Base-by-base conservation (phyloP, 495 filamentous ascomycete genomes). In the Penicillium daleae region DNA sequence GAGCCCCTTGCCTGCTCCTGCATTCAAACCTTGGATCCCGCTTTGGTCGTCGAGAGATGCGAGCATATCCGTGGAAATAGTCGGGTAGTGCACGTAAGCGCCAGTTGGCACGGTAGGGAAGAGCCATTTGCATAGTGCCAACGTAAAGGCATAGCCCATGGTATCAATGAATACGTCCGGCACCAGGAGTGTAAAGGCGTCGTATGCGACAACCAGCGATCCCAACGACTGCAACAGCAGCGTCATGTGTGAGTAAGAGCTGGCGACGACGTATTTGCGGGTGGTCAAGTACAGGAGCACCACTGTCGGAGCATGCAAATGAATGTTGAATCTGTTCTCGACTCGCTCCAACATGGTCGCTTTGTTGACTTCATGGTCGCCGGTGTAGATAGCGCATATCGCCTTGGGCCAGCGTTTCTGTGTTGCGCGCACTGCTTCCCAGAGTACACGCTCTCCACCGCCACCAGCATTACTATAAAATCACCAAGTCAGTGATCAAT, bases 1-100 rank as follows among this genome's bases (percentile, higher is more conserved):
- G 24, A 77, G 54, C 3, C 93, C 93, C 40, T 76, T 82, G 6
- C 93, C 93, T 32, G 87, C 81, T 32, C 93, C 92, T 7, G 92
- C 91, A 72, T 97, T 93, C 55, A 95, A 78, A 6, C 93, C 94
- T 62, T 92, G 87, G 9, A 80, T 74, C n/a, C 84, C 88, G 24
- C 77, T 82, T 12, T 75, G 72, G 15, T 90, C 85, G 60, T 92
- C 84, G 12, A 99, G 87, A 21, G 91, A 92, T 42, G 81, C 82
- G 6, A 99, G 88, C 95, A 99, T 99, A 74, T 99, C 96, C 33
- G 94, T 99, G 6, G 93, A 97, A 50, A 99, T 99, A 49, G 95
- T 97, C 6, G 95, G 95, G 71, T 97, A 99, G 74, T 99, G 95
- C 2, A 99, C 93, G 70, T 99, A 99, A 15, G 95, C 95, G 35